These are phyloP conservation scores for Botryosphaeria dothidea DNA, from an alignment of 2,329 filamentous ascomycete genomes.

Conservation along the genomic window DNA sequence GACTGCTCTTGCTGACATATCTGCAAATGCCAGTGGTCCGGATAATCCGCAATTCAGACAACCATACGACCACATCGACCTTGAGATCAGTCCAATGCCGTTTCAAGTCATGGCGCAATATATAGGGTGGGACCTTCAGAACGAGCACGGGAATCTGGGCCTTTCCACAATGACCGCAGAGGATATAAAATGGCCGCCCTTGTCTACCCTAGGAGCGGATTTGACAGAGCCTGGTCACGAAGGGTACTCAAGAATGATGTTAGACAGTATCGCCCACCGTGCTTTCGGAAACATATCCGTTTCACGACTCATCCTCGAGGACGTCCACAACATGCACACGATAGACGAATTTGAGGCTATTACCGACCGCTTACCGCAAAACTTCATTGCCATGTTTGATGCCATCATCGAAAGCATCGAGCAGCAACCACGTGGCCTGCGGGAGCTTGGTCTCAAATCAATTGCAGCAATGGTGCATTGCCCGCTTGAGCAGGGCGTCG, in stretches of 20 bases:
- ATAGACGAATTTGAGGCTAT: not conserved
- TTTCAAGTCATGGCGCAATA: not conserved
- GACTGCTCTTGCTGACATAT: not conserved
- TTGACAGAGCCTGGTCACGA: not conserved
- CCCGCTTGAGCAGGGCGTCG: not conserved
- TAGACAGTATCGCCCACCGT: not conserved
- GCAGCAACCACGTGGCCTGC: not conserved
- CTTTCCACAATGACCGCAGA: not conserved
- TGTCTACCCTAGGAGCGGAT: not conserved
- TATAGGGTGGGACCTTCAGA: not conserved
- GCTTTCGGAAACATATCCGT: not conserved
- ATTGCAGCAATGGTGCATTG: slow-evolving; percentile 3
- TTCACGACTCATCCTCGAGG: not conserved
- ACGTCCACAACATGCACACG: not conserved
- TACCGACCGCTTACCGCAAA: slow-evolving; percentile 5
- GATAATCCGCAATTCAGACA: not conserved
- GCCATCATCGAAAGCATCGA: not conserved
- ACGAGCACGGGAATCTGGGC: not conserved
- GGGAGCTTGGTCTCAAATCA: slow-evolving; percentile 4
- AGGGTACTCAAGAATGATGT: not conserved
- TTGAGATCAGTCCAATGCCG: not conserved
- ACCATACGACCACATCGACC: not conserved
- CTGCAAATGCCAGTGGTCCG: not conserved
- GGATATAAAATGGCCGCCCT: not conserved
- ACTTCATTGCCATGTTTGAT: slow-evolving; percentile 10